These are phyloP conservation scores for Hemileia vastatrix DNA, from an alignment of 1,284 basidiomycete genomes.

Conservation along the genomic window DNA sequence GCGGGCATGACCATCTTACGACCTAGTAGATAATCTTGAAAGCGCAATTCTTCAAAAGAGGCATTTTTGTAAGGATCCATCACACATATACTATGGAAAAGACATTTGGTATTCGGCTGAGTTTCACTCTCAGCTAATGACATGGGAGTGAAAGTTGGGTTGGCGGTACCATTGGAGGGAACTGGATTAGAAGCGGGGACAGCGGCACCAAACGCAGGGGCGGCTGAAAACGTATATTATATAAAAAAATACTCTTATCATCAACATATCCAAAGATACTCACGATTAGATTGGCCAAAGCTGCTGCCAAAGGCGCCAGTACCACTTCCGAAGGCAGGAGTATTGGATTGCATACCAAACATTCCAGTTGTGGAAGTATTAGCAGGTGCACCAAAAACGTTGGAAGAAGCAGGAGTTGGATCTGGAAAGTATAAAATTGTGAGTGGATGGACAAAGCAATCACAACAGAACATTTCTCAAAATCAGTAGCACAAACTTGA, in stretches of 20 bases:
- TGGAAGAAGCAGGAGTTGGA: conserved; percentile 5
- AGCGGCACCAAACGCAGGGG: conserved; percentile 16
- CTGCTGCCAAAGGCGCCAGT: conserved; percentile 12
- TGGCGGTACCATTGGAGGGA: conserved; percentile 19
- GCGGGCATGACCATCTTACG: conserved; percentile 18
- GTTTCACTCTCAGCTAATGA: conserved; percentile 22
- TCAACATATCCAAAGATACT: too few species aligned
- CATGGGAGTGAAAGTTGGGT: conserved; percentile 16
- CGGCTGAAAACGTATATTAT: too few species aligned
- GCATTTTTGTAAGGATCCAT: conserved; percentile 24
- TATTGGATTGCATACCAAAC: conserved; percentile 16
- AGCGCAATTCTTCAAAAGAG: conserved; percentile 21
- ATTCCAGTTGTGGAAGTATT: conserved; percentile 7
- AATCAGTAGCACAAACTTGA: conserved; percentile 3
- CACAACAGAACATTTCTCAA: background rate
- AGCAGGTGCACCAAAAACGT: conserved; percentile 6
- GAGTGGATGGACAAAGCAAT: background rate
- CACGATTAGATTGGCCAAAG: background rate
- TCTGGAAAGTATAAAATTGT: background rate
- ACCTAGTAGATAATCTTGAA: conserved; percentile 21
- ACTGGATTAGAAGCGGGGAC: background rate
- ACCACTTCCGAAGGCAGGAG: conserved; percentile 5
- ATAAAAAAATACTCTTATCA: background rate
- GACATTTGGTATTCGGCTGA: conserved; percentile 18
- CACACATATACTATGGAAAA: conserved; percentile 17